These are phyloP conservation scores for Thoreauomyces humboldtii DNA, from an alignment of 192 early-diverging fungal genomes.

Conservation along the genomic window DNA sequence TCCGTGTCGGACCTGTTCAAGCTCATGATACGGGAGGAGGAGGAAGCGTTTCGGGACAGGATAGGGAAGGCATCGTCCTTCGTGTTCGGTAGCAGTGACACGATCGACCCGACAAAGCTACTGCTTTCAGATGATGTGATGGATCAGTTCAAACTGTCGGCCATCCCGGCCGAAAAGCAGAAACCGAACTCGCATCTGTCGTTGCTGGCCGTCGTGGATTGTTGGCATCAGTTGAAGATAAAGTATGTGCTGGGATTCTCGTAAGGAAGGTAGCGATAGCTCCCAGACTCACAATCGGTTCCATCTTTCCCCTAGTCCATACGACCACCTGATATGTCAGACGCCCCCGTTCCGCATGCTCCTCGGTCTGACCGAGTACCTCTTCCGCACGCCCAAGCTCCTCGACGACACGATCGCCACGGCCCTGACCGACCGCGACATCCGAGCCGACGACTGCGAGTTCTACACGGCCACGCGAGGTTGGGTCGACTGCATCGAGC, in stretches of 20 bases:
- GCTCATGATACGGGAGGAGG: conserved; percentile 86
- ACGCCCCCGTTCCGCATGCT: conserved; percentile 92
- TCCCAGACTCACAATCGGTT: background rate
- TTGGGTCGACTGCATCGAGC: conserved; percentile 89
- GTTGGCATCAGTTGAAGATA: conserved; percentile 81
- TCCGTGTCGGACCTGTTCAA: conserved; percentile 91
- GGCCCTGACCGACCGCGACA: conserved; percentile 70
- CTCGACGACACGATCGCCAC: conserved; percentile 85
- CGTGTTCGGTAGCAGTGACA: conserved; percentile 75
- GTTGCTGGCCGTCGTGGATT: conserved; percentile 89
- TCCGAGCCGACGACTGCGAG: conserved; percentile 65
- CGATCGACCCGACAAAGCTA: conserved; percentile 58
- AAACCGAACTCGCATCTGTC: conserved; percentile 90
- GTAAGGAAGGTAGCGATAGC: background rate
- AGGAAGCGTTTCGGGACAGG: conserved; percentile 70
- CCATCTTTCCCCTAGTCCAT: conserved; percentile 50
- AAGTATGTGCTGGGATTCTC: too few relatives aligned
- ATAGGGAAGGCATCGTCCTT: conserved; percentile 75
- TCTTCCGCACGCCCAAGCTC: conserved; percentile 78
- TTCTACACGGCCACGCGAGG: conserved; percentile 88
- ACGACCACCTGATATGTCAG: conserved; percentile 92
- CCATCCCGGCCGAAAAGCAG: conserved; percentile 42
- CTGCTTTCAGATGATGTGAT: conserved; percentile 77
- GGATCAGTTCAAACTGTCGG: conserved; percentile 83
- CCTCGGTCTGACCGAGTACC: conserved; percentile 92